Percentiles rank a stretch among this genome's conserved stretches.
Conservation (phyloP, 768 basidiomycete species). For the Amanita muscaria region DNA sequence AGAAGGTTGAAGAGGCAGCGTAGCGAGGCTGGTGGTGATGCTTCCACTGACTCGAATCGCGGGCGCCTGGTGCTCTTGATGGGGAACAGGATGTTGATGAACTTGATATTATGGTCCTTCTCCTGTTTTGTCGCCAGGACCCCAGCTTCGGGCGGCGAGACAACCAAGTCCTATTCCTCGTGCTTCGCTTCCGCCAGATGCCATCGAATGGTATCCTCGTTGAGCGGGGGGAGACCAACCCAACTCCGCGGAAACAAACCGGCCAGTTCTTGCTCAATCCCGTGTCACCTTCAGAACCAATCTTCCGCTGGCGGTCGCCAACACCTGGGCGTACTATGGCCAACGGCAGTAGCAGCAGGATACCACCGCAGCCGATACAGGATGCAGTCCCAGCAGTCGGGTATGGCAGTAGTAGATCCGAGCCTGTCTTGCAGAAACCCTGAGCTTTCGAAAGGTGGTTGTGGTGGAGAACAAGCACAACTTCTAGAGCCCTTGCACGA, state of each 20-base stretch:
- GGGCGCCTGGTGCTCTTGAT: slow-evolving; percentile 16
- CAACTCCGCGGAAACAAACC: slow-evolving; percentile 3
- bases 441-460: background rate
- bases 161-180: background rate
- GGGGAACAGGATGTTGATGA: slow-evolving; percentile 44
- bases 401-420: too few species aligned
- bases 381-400: too few species aligned
- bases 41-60: slow-evolving; percentile 37
- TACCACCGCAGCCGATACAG: too few species aligned
- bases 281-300: slow-evolving; percentile 23
- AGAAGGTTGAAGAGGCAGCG: slow-evolving; percentile 67
- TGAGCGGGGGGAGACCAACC: background rate
- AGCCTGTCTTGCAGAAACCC: slow-evolving; percentile 9
- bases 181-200: background rate
- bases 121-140: slow-evolving; percentile 13
- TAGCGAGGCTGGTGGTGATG: slow-evolving; percentile 39
- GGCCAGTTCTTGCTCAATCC: slow-evolving; percentile 47
- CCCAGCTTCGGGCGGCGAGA: too few species aligned
- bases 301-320: slow-evolving; percentile 18
- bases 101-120: slow-evolving; percentile 33
- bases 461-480: background rate
- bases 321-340: slow-evolving; percentile 5
- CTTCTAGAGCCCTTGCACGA: slow-evolving; percentile 2
- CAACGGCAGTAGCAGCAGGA: too few species aligned
- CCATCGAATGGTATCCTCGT: background rate